Conservation (phyloP, 73 alveolate genomes). For the Tetrahymena borealis region DNA sequence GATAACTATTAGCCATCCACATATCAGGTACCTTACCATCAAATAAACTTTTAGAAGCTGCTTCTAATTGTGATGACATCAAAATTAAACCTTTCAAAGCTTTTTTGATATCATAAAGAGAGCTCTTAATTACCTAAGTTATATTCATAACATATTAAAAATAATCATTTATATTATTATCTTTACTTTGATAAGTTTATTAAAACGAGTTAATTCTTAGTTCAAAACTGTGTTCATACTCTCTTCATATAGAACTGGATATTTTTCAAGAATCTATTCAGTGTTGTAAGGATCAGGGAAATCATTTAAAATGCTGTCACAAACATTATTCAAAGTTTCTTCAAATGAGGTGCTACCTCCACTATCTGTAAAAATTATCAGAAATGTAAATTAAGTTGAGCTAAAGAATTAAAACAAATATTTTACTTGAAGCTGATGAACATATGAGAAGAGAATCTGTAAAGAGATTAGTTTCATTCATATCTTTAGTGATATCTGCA, state of each 20-base stretch:
- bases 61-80: constrained; percentile 94
- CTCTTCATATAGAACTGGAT: constrained; percentile 97
- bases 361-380: constrained; percentile 14
- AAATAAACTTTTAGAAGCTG: constrained; percentile 83
- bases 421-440: constrained; percentile 30
- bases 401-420: neutral
- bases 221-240: constrained; percentile 98
- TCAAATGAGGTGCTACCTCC: constrained; percentile 53
- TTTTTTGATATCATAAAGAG: constrained; percentile 76
- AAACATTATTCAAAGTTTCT: constrained; percentile 63
- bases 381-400: neutral
- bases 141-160: constrained; percentile 47
- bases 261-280: constrained; percentile 80
- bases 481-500: constrained; percentile 99
- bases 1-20: constrained; percentile 94
- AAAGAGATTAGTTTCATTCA: constrained; percentile 87
- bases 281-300: constrained; percentile 88
- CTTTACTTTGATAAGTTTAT: constrained; percentile 72
- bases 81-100: constrained; percentile 94
- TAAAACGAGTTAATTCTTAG: constrained; percentile 96
- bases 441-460: constrained; percentile 70
- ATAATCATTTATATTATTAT: constrained; percentile 39
- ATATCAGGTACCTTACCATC: constrained; percentile 96
- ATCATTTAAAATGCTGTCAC: constrained; percentile 77
- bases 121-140: constrained; percentile 61